These are phyloP conservation scores for Backusella westeae DNA, from an alignment of 192 early-diverging fungal species.

Conservation along the genomic window DNA sequence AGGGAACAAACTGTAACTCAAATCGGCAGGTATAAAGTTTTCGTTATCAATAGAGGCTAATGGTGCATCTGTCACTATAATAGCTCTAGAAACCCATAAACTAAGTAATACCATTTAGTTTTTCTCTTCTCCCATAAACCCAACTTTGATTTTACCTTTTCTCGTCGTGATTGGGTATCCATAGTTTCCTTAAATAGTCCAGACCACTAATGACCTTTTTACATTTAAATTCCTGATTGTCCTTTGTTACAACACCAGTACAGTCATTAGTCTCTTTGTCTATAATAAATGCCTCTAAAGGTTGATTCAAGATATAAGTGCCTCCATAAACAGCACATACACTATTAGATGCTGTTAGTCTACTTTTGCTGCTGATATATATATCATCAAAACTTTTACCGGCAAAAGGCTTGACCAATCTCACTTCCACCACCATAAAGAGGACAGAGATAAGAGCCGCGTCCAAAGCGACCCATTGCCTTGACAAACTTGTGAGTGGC, in stretches of 20 bases:
- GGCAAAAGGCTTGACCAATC: constrained; percentile 87
- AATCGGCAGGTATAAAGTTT: background rate
- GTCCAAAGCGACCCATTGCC: constrained; percentile 85
- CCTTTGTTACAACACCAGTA: constrained; percentile 37
- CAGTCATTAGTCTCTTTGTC: constrained; percentile 40
- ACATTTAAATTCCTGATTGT: constrained; percentile 42
- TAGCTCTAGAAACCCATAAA: constrained; percentile 17
- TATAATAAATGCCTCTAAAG: constrained; percentile 39
- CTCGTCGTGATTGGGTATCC: constrained; percentile 31
- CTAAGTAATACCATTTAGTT: background rate
- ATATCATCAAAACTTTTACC: constrained; percentile 29
- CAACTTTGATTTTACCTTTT: constrained; percentile 7
- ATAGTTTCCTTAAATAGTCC: constrained; percentile 47
- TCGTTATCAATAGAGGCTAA: constrained; percentile 1
- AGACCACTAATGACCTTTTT: constrained; percentile 50
- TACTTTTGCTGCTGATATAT: background rate
- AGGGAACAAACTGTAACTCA: constrained; percentile 20
- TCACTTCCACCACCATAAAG: constrained; percentile 91
- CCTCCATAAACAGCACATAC: constrained; percentile 90
- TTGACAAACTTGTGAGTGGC: constrained; percentile 63
- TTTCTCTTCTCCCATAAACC: background rate
- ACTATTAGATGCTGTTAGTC: constrained; percentile 31
- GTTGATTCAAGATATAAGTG: constrained; percentile 76
- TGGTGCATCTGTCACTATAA: constrained; percentile 7
- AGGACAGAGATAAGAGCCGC: constrained; percentile 75